Evolutionary conservation across 2,329 filamentous ascomycete species (phyloP), one percentile per base, ranked within the genome.

Genomic region (Neonectria sp.): DNA sequence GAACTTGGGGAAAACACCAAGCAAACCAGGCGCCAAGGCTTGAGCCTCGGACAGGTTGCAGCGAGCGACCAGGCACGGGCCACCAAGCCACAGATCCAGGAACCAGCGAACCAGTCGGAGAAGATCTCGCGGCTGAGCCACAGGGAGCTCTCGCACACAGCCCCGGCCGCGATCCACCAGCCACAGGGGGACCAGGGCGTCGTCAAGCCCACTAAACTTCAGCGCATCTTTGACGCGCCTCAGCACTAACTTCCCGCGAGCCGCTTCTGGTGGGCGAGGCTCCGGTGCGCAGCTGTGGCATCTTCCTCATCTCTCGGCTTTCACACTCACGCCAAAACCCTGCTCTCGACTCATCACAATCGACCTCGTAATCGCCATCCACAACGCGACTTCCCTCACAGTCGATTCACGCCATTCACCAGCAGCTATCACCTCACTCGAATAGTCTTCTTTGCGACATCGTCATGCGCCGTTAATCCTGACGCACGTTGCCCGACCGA

Each of bases 151-250:
- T 25, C 15, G 29, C 33, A 31, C 31, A 33, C 31, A 33, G 31
- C 31, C 31, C 56, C 53, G 71, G 71, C 71, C 73, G 76, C 45
- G 13, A 29, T 17, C 6, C 73, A 53, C 21, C 15, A 65, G 62
- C 55, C 55, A 61, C 59, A 53, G 59, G 63, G 71, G 65, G 65
- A 69, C 61, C 27, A 35, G 15, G 60, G 49, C 40, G 61, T 65
- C 58, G 55, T 49, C 49, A 67, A 67, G 57, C 62, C 68, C 57
- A 68, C 59, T 68, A 57, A 63, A 37, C 45, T 71, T 69, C 68
- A 71, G 68, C 61, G 68, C 68, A 68, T 70, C 69, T 64, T 67
- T 70, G 72, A 76, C 74, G 74, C 74, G 74, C 73, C 63, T 68
- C 62, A 74, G 71, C 71, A 59, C 51, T 53, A 59, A 51, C 48